Percentiles rank a stretch among this genome's conserved stretches.
Evolutionary conservation across 345 rosid species (phyloP).

Genomic region (Odontarrhena argentea): DNA sequence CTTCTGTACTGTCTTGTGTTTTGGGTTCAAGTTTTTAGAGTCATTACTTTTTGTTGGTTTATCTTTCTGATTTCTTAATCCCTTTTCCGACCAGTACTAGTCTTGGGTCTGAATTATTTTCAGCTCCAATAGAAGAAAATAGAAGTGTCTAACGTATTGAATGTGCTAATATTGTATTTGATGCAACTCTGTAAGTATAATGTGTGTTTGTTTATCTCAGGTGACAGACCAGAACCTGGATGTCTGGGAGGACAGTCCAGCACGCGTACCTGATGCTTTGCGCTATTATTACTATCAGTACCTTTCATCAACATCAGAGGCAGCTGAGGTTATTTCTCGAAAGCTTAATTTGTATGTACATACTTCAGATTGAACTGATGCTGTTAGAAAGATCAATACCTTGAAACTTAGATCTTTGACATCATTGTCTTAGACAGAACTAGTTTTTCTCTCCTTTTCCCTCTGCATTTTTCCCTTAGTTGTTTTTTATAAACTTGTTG

Average conservation of each 20-base stretch:
- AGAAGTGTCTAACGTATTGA: conserved; percentile 17
- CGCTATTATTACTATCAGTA: conserved; percentile 95
- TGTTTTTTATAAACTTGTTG: conserved; percentile 10
- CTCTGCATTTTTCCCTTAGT: conserved; percentile 9
- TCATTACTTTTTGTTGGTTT: not conserved
- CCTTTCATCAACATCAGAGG: conserved; percentile 91
- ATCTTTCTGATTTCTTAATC: not conserved
- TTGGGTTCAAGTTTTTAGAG: conserved; percentile 4
- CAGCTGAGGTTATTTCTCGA: conserved; percentile 73
- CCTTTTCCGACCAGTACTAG: not conserved
- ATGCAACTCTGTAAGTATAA: conserved; percentile 12
- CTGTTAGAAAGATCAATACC: conserved; percentile 19
- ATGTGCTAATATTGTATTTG: conserved; percentile 3
- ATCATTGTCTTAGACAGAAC: conserved; percentile 14
- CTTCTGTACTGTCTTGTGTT: conserved; percentile 7
- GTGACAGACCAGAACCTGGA: conserved; percentile 93
- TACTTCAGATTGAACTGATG: conserved; percentile 22
- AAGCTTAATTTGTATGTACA: conserved; percentile 10
- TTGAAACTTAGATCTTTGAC: conserved; percentile 24
- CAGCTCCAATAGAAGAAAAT: conserved; percentile 10
- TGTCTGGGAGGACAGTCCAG: conserved; percentile 84
- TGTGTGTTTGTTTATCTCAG: conserved; percentile 50
- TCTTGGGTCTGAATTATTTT: conserved; percentile 7
- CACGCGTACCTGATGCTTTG: conserved; percentile 86
- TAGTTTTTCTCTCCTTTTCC: conserved; percentile 16